phyloP scores from a whole-genome alignment of 1,139 yeast species.

The Blastobotrys serpentis region DNA sequence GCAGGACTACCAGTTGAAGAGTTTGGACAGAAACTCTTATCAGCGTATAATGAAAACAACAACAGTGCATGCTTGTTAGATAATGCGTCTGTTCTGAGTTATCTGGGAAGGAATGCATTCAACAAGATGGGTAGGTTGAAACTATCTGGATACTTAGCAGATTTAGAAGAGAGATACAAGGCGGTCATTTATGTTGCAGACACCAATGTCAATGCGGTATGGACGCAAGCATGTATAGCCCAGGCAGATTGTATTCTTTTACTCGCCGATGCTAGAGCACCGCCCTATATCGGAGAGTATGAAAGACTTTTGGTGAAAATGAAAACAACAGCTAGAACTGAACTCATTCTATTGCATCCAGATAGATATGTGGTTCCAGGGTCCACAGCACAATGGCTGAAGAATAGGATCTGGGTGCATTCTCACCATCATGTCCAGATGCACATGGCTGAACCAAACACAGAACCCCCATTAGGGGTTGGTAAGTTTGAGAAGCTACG shows the following conservation, averaged over 20 bases:
- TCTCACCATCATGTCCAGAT: slow-evolving; percentile 84
- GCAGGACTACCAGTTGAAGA: slow-evolving; percentile 79
- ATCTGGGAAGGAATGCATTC: slow-evolving; percentile 89
- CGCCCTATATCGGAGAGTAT: slow-evolving; percentile 78
- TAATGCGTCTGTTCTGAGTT: slow-evolving; percentile 75
- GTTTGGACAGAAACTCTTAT: slow-evolving; percentile 71
- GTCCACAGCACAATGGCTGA: slow-evolving; percentile 79
- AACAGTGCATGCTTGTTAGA: slow-evolving; percentile 74
- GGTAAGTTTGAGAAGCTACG: slow-evolving; percentile 28
- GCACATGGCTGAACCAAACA: slow-evolving; percentile 24
- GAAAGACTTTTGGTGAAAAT: slow-evolving; percentile 72
- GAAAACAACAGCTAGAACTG: slow-evolving; percentile 86
- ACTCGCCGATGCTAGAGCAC: slow-evolving; percentile 51
- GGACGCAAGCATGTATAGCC: slow-evolving; percentile 91
- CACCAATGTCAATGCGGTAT: slow-evolving; percentile 73
- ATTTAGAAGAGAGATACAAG: slow-evolving; percentile 84
- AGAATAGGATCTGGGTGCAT: slow-evolving; percentile 83
- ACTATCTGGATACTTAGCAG: slow-evolving; percentile 85
- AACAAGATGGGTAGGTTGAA: slow-evolving; percentile 83
- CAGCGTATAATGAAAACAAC: slow-evolving; percentile 70
- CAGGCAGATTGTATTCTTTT: slow-evolving; percentile 85
- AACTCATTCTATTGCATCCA: slow-evolving; percentile 78
- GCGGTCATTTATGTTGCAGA: slow-evolving; percentile 88
- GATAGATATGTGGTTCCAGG: slow-evolving; percentile 84
- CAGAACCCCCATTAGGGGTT: slow-evolving; percentile 12